phyloP scores from a whole-genome alignment of 441 rosid species.

The Viola pubescens region DNA sequence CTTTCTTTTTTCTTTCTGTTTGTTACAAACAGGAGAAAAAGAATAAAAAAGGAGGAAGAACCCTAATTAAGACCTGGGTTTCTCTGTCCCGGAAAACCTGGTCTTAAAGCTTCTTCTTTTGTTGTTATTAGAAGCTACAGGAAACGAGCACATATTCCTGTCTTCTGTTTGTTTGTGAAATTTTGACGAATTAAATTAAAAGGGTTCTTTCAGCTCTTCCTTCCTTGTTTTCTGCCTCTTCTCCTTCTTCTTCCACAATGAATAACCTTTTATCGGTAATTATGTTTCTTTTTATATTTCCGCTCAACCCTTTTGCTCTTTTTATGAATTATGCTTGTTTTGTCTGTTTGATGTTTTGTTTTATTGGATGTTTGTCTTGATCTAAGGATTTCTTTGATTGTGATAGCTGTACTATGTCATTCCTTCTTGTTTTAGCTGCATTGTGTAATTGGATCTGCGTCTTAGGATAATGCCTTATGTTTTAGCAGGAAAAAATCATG shows the following conservation, averaged over 20 bases:
- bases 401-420: constrained; percentile 12
- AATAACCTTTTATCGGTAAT: constrained; percentile 80
- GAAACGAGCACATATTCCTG: too few relatives aligned
- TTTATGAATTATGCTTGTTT: constrained; percentile 3
- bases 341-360: constrained; percentile 10
- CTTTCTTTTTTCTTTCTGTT: too few relatives aligned
- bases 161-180: too few relatives aligned
- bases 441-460: constrained; percentile 2
- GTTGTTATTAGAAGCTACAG: neutral
- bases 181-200: too few relatives aligned
- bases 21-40: too few relatives aligned
- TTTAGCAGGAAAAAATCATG: too few relatives aligned
- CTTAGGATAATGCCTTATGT: too few relatives aligned
- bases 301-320: neutral
- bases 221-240: constrained; percentile 2
- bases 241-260: constrained; percentile 42
- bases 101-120: neutral
- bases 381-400: constrained; percentile 13
- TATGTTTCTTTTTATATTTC: neutral
- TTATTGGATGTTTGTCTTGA: constrained; percentile 21
- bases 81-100: constrained; percentile 2
- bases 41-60: neutral
- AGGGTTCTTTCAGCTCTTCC: constrained; percentile 18
- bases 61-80: neutral
- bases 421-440: constrained; percentile 2